Evolutionary conservation across 202 grass and related monocot species (phyloP).

Genomic region (Carex sylvatica): DNA sequence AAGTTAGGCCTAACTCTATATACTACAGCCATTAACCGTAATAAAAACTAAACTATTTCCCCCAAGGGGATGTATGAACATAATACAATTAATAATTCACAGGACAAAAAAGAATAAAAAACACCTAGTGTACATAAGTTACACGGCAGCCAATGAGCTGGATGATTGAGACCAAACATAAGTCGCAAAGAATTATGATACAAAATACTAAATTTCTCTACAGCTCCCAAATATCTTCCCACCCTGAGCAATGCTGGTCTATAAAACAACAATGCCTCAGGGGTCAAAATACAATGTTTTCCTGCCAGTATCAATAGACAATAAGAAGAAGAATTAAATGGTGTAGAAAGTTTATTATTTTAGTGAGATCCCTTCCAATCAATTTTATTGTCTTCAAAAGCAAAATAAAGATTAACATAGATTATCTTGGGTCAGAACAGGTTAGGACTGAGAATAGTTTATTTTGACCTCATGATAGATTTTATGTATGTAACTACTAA

Average conservation of each 20-base stretch:
- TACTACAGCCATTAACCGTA: background rate
- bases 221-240: too few species aligned
- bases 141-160: slow-evolving; percentile 10
- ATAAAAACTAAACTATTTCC: slow-evolving; percentile 13
- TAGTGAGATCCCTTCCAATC: background rate
- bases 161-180: too few species aligned
- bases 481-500: background rate
- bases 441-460: background rate
- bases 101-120: slow-evolving; percentile 3
- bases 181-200: too few species aligned
- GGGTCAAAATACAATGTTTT: background rate
- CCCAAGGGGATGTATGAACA: slow-evolving; percentile 5
- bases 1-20: too few species aligned
- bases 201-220: too few species aligned
- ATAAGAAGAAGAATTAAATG: background rate
- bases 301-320: slow-evolving; percentile 11
- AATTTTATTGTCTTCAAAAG: background rate
- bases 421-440: background rate
- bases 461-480: background rate
- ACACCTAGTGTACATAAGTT: background rate
- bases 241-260: too few species aligned
- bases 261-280: too few species aligned
- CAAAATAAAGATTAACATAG: background rate
- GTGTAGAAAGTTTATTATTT: background rate
- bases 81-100: slow-evolving; percentile 28